These are phyloP conservation scores for Wickerhamiella kurtzmanii DNA, from an alignment of 805 yeast species.

Conservation along the genomic window DNA sequence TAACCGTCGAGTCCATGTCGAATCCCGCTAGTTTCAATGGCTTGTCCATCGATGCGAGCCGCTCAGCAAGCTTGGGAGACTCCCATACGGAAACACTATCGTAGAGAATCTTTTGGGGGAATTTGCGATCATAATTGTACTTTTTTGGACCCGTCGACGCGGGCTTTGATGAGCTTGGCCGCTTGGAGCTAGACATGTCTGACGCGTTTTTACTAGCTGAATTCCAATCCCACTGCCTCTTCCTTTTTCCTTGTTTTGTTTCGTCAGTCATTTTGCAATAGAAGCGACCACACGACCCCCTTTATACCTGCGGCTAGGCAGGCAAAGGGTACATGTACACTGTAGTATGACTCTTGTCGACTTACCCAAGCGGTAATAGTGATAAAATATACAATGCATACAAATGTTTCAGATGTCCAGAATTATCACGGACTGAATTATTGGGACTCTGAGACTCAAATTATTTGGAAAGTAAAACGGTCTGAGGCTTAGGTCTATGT, in stretches of 20 bases:
- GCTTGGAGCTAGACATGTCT: no score
- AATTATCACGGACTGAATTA: no score
- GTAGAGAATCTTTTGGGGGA: background rate
- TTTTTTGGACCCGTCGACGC: background rate
- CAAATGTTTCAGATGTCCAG: no score
- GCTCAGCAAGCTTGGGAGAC: background rate
- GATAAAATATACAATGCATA: no score
- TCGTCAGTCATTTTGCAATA: background rate
- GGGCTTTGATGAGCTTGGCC: no score
- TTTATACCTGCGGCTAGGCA: background rate
- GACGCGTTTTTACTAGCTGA: background rate
- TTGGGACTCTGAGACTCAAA: no score
- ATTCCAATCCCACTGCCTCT: background rate
- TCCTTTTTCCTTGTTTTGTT: background rate
- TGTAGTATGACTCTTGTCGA: no score
- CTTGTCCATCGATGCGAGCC: background rate
- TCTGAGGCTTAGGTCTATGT: no score
- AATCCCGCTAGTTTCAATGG: slow-evolving; percentile 44
- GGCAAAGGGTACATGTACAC: no score
- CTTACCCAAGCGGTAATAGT: no score
- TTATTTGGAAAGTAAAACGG: no score
- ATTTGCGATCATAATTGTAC: background rate
- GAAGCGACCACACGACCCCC: background rate
- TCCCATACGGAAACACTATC: background rate
- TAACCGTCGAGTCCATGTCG: slow-evolving; percentile 75